Percentiles rank a stretch among this genome's conserved stretches.
Conservation (phyloP, 2,329 filamentous ascomycete species). For the Clathrospora elynae region DNA sequence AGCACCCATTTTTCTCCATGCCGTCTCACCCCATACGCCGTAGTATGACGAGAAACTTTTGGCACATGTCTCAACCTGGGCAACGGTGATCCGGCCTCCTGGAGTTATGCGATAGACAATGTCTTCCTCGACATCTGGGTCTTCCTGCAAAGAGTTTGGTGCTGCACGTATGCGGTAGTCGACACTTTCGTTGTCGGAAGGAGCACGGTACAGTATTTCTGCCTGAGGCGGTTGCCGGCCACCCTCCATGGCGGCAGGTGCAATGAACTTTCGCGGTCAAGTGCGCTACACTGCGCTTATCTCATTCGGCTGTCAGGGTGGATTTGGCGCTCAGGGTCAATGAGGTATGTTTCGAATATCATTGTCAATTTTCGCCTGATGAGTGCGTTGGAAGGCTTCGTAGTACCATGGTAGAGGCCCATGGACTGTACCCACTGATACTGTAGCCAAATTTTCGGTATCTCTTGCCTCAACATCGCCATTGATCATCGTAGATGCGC, state of each 20-base stretch:
- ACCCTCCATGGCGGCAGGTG: not conserved
- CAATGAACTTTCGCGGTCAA: not conserved
- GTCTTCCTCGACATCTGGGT: slow-evolving; percentile 11
- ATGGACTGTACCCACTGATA: not conserved
- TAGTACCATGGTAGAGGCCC: slow-evolving; percentile 5
- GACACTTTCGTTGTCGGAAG: not conserved
- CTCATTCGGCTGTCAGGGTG: too few relatives aligned
- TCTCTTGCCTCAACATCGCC: too few relatives aligned
- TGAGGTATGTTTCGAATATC: too few relatives aligned
- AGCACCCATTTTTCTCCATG: not conserved
- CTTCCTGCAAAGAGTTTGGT: slow-evolving; percentile 7
- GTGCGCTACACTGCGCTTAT: too few relatives aligned
- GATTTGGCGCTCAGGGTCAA: too few relatives aligned
- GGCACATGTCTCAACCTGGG: slow-evolving; percentile 4
- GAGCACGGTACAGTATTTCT: not conserved
- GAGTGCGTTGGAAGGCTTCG: not conserved
- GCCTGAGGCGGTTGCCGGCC: not conserved
- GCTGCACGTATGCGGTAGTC: slow-evolving; percentile 8
- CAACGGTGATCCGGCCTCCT: slow-evolving; percentile 2
- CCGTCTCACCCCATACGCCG: slow-evolving; percentile 2
- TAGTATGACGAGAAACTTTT: slow-evolving; percentile 5
- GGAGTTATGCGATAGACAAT: slow-evolving; percentile 8
- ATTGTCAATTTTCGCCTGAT: not conserved
- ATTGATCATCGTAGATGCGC: too few relatives aligned
- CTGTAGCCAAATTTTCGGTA: too few relatives aligned